Percentiles rank a stretch among this genome's conserved stretches.
Conservation (phyloP, 1,139 yeast genomes). For the Protomyces inouyei region DNA sequence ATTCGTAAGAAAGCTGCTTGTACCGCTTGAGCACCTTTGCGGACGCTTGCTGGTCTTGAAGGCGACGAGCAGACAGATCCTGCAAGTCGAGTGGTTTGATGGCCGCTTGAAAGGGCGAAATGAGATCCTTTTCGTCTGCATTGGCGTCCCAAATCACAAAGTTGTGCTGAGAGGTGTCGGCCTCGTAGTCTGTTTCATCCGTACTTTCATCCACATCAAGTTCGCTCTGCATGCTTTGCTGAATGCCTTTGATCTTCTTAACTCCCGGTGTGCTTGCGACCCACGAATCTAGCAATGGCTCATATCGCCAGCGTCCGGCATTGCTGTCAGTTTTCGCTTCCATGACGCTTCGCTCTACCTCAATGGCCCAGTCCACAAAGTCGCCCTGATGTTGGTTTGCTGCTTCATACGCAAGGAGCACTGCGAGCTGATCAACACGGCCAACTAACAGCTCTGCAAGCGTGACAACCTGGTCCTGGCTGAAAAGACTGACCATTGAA, state of each 20-base stretch:
- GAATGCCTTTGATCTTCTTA: neutral
- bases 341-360: conserved; percentile 6
- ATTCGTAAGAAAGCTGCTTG: neutral
- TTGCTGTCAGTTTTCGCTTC: conserved; percentile 1
- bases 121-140: conserved; percentile 20
- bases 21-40: neutral
- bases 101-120: neutral
- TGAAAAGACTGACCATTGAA: neutral
- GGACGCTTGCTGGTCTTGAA: neutral
- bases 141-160: neutral
- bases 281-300: conserved; percentile 22
- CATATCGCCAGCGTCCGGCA: conserved; percentile 12
- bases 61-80: neutral
- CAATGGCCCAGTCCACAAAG: conserved; percentile 11
- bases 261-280: conserved; percentile 24
- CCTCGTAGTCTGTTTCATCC: conserved; percentile 11
- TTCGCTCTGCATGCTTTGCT: neutral
- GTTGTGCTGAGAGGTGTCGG: conserved; percentile 9
- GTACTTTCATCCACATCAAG: neutral
- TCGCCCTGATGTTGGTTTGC: conserved; percentile 7
- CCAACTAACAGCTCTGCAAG: conserved; percentile 10
- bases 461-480: neutral
- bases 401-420: neutral
- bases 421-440: conserved; percentile 3
- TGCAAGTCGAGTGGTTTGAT: neutral